Evolutionary conservation across 2,329 filamentous ascomycete species (phyloP), one percentile per base, ranked within the genome.

Genomic region (Claviceps cyperi): DNA sequence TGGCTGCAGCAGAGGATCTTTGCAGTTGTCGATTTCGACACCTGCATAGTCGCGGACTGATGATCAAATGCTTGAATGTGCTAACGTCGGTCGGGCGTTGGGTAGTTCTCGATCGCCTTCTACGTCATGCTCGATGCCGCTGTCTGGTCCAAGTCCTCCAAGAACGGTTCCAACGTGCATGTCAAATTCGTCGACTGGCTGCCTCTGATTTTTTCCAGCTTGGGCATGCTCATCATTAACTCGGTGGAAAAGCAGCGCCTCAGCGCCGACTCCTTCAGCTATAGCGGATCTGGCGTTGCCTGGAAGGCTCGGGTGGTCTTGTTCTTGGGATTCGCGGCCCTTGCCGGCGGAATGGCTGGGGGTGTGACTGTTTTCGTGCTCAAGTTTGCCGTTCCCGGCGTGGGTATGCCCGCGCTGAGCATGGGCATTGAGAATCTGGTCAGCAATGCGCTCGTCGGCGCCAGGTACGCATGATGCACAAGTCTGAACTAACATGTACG

Each of bases 171-270:
- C 50, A 67, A 74, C 63, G 58, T 70, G 38, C 80, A 84, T 67
- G 71, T 84, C 59, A 78, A 71, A 56, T 84, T 83, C 59, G 72
- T 82, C 65, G 80, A 84, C 74, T 84, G 80, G 80, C 75, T 83
- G 55, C 80, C 80, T 48, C 73, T 84, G 56, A 75, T 83, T 64
- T 83, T 83, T 69, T 78, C 75, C 56, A 73, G 75, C 54, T 70
- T 83, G 54, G 80, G 81, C 55, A 83, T 84, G 78, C 72, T 84
- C 52, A 83, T 83, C 64, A 83, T 83, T 71, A 83, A 84, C 71
- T 78, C 73, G 57, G 79, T 83, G 55, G 79, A 83, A 68, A 83
- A 84, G 67, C 70, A 78, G 52, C 75, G 80, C 49, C 71, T 84
- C 54, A 77, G 77, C 58, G 72, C 76, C 58, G 78, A 84, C 67